These are phyloP conservation scores for carrot (Daucus carota) DNA, from an alignment of 129 eudicot species.

Conservation along the genomic window DNA sequence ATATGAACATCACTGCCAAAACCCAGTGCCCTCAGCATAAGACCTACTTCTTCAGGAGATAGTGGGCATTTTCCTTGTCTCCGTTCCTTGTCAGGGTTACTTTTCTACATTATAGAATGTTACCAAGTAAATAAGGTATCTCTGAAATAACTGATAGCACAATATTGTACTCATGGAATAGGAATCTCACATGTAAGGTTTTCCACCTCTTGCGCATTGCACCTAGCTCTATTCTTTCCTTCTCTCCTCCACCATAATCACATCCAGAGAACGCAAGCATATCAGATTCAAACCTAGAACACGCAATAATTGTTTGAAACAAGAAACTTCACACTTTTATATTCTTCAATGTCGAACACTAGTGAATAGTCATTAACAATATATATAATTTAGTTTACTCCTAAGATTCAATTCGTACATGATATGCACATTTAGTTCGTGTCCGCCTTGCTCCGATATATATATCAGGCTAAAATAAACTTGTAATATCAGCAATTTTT, in stretches of 20 bases:
- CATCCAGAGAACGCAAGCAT: conserved; percentile 93
- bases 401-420: neutral
- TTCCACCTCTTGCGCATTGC: conserved; percentile 67
- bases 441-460: neutral
- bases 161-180: neutral
- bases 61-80: conserved; percentile 78
- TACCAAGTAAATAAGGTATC: neutral
- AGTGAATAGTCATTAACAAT: neutral
- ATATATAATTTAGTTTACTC: neutral
- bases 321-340: neutral
- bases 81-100: conserved; percentile 58
- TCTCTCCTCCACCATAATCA: conserved; percentile 70
- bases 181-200: conserved; percentile 60
- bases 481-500: neutral
- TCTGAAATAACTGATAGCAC: neutral
- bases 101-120: conserved; percentile 28
- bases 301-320: neutral
- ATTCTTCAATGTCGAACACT: neutral
- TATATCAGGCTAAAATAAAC: neutral
- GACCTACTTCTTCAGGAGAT: conserved; percentile 78
- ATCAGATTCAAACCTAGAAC: conserved; percentile 56
- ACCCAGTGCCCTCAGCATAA: conserved; percentile 72
- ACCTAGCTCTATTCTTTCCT: conserved; percentile 51
- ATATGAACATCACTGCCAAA: conserved; percentile 52
- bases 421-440: neutral